phyloP scores from a whole-genome alignment of 2,329 filamentous ascomycete species.

The Hymenoscyphus albidus region DNA sequence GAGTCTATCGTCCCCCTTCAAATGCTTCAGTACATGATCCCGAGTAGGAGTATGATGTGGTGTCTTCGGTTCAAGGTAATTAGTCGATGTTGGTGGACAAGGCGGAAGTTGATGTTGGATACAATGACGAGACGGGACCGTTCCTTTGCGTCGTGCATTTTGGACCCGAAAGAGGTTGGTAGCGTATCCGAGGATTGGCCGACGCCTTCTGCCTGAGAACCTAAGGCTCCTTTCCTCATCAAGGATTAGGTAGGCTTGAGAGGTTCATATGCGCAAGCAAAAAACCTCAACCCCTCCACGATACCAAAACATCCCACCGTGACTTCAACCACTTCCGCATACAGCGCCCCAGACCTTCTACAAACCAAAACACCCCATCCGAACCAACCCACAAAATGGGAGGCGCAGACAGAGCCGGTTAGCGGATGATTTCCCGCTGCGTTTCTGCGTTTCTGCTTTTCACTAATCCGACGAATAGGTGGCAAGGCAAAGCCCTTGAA shows the following conservation, averaged over 20 bases:
- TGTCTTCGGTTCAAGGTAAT: background rate
- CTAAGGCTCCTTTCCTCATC: too few species aligned
- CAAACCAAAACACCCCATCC: background rate
- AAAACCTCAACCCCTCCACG: slow-evolving; percentile 20
- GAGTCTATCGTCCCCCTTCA: slow-evolving; percentile 35
- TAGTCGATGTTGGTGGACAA: background rate
- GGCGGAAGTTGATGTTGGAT: background rate
- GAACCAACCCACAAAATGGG: slow-evolving; percentile 55
- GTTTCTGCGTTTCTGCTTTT: too few species aligned
- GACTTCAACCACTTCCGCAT: slow-evolving; percentile 5
- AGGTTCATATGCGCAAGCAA: background rate
- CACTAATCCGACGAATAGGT: slow-evolving; percentile 45
- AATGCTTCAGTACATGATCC: slow-evolving; percentile 33
- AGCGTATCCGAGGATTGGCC: too few species aligned
- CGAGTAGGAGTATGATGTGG: slow-evolving; percentile 1
- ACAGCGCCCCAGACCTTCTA: background rate
- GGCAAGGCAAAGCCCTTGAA: slow-evolving; percentile 85
- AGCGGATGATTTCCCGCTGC: slow-evolving; percentile 18
- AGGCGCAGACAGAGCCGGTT: slow-evolving; percentile 64
- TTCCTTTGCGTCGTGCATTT: too few species aligned
- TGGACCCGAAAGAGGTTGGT: too few species aligned
- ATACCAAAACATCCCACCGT: slow-evolving; percentile 16
- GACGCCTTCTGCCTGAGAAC: too few species aligned
- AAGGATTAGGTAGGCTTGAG: background rate
- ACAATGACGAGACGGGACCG: background rate